Percentiles rank a stretch among this genome's conserved stretches.
Conservation (phyloP, 1,284 basidiomycete species). For the Testicularia cyperi region DNA sequence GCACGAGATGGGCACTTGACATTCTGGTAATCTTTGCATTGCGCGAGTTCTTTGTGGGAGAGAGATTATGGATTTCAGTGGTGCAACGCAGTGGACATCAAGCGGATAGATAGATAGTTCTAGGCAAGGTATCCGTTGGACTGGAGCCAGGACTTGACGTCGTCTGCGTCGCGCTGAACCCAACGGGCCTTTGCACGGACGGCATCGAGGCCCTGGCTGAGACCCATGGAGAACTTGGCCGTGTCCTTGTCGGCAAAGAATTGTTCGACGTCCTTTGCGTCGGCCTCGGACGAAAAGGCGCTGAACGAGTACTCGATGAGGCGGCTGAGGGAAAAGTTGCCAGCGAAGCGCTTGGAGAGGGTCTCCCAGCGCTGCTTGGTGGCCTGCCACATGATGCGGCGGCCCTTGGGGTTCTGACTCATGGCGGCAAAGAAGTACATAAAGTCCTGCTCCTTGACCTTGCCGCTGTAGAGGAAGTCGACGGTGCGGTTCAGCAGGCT, state of each 20-base stretch:
- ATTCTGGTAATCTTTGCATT: too few species aligned
- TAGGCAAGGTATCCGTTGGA: conserved; percentile 43
- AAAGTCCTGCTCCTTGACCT: conserved; percentile 61
- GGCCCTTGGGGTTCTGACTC: conserved; percentile 50
- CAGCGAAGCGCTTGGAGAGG: conserved; percentile 68
- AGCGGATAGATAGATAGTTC: too few species aligned
- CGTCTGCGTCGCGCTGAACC: conserved; percentile 67
- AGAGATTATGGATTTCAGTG: too few species aligned
- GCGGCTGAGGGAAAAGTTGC: conserved; percentile 53
- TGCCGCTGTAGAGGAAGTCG: conserved; percentile 47
- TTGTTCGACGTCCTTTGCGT: conserved; percentile 68
- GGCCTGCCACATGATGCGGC: conserved; percentile 59
- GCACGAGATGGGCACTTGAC: too few species aligned
- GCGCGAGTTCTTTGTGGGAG: too few species aligned
- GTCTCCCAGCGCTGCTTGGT: conserved; percentile 57
- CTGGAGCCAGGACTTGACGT: conserved; percentile 67
- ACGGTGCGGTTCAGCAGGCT: conserved; percentile 59
- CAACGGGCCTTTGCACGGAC: conserved; percentile 68
- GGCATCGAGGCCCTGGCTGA: conserved; percentile 71
- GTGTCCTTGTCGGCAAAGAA: conserved; percentile 65
- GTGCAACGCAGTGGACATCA: too few species aligned
- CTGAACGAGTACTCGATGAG: conserved; percentile 66
- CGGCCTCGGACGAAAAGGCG: conserved; percentile 70
- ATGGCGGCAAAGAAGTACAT: conserved; percentile 59
- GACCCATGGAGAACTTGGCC: conserved; percentile 64